Evolutionary conservation across 306 rosid genomes (phyloP), one percentile per base, ranked within the genome.

Genomic region (Inga leiocalycina): DNA sequence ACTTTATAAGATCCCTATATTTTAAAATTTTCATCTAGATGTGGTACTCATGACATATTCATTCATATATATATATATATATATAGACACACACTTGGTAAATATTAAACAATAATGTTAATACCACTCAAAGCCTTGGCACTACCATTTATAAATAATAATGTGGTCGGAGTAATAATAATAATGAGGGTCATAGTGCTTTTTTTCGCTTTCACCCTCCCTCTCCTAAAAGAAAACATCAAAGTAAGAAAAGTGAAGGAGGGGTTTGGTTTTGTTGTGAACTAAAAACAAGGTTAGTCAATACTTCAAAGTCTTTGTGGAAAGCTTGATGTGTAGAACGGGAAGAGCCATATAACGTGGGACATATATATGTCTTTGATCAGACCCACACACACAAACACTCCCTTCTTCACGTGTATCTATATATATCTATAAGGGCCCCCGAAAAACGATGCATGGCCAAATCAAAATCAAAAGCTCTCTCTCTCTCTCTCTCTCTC

Each of bases 361-460:
- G 83, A 71, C 88, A 75, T 87, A 37, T 74, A 67, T 74, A 64
- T 48, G 77, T 81, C 84, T 46, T 64, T 39, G 43, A 39, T 69
- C 41, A 80, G 90, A 81, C 90, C 92, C 91, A 74, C 80, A 76
- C 12, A 79, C 91, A 79, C 81, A 76, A 10, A 74, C 12, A 77
- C 59, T 71, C 83, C 77, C 89, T 71, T 81, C 85, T 81, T 89
- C 90, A 89, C 91, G 89, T 92, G 88, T 93, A 89, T 91, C 86
- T 48, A 2, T 89, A 10, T 46, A 3, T 51, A 5, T 17, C 7
- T 56, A 56, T 56, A 56, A 90, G 87, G 93, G 89, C 88, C 92
- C 89, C 81, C 88, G 91, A 81, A 89, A 88, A 81, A 67, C 87
- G 71, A 67, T 89, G 97, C 99, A 92, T 93, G 98, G 93, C 92